Conservation (phyloP, 2,329 filamentous ascomycete species). For the Penicillium sp. region DNA sequence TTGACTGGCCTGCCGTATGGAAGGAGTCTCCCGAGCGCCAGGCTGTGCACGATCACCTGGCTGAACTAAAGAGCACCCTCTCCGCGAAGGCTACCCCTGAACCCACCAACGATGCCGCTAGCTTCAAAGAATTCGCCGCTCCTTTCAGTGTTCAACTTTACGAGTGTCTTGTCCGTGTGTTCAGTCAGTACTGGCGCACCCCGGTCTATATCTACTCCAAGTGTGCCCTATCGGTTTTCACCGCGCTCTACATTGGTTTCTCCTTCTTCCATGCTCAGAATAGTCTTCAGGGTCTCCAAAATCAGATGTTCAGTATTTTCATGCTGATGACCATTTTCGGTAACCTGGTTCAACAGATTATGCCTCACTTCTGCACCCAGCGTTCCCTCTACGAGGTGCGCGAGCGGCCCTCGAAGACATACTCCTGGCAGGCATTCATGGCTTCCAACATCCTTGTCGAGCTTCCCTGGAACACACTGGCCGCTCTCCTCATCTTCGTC, state of each 20-base stretch:
- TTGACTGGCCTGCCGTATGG: conserved; percentile 67
- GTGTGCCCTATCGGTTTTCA: conserved; percentile 63
- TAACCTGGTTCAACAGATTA: conserved; percentile 53
- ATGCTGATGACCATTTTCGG: conserved; percentile 81
- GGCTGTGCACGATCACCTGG: conserved; percentile 58
- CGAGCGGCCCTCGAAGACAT: conserved; percentile 66
- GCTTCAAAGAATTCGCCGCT: conserved; percentile 77
- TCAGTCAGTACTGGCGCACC: conserved; percentile 90
- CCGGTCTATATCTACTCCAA: conserved; percentile 90
- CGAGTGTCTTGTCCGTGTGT: conserved; percentile 71
- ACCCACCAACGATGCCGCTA: conserved; percentile 48
- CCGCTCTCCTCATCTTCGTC: conserved; percentile 62
- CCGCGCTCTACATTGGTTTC: conserved; percentile 78
- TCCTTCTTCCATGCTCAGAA: conserved; percentile 75
- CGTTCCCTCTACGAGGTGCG: conserved; percentile 61
- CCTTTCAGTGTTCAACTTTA: conserved; percentile 67
- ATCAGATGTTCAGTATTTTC: conserved; percentile 90
- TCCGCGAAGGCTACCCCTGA: conserved; percentile 41
- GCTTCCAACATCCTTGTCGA: conserved; percentile 71
- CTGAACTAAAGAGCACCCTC: conserved; percentile 48
- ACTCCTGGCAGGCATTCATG: conserved; percentile 74
- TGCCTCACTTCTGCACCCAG: conserved; percentile 60
- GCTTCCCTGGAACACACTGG: conserved; percentile 65
- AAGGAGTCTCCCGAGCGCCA: conserved; percentile 58
- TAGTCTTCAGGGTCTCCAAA: conserved; percentile 77